A percentile compares a stretch with the other conserved stretches of the same genome.
Evolutionary conservation across 768 basidiomycete genomes (phyloP).

Genomic region (Hypholoma fasciculare): DNA sequence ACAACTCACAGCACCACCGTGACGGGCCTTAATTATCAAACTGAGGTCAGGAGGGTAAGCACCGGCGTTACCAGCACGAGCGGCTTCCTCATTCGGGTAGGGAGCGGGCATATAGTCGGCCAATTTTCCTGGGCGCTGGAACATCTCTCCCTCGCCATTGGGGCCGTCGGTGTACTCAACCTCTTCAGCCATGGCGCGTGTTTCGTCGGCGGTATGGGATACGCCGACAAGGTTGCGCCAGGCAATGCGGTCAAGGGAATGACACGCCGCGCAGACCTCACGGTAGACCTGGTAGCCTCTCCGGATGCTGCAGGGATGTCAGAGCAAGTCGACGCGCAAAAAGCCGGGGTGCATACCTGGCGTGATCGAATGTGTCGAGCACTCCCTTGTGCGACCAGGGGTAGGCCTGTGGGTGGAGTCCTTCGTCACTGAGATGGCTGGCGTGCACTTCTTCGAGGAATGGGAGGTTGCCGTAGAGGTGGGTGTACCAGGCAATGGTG

Average conservation of each 20-base stretch:
- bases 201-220: conserved; percentile 92
- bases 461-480: conserved; percentile 87
- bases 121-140: conserved; percentile 97
- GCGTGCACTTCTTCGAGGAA: conserved; percentile 93
- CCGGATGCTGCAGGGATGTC: conserved; percentile 66
- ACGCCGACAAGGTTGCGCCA: conserved; percentile 99
- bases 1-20: conserved; percentile 85
- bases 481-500: conserved; percentile 95
- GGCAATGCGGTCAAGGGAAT: conserved; percentile 98
- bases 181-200: conserved; percentile 91
- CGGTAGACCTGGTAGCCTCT: conserved; percentile 97
- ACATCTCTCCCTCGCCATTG: conserved; percentile 95
- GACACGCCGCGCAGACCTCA: conserved; percentile 98
- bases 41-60: conserved; percentile 97
- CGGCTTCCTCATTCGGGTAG: conserved; percentile 98
- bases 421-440: conserved; percentile 89
- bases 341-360: conserved; percentile 62
- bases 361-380: conserved; percentile 94
- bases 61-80: conserved; percentile 90
- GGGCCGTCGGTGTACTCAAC: conserved; percentile 97
- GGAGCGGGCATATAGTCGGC: conserved; percentile 95
- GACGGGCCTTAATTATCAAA: conserved; percentile 96
- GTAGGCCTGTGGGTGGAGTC: conserved; percentile 82
- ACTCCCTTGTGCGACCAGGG: conserved; percentile 92
- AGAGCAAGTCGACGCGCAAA: conserved; percentile 9